Base-by-base conservation (phyloP, 169 alveolate genomes). In the Plasmodium falciparum region DNA sequence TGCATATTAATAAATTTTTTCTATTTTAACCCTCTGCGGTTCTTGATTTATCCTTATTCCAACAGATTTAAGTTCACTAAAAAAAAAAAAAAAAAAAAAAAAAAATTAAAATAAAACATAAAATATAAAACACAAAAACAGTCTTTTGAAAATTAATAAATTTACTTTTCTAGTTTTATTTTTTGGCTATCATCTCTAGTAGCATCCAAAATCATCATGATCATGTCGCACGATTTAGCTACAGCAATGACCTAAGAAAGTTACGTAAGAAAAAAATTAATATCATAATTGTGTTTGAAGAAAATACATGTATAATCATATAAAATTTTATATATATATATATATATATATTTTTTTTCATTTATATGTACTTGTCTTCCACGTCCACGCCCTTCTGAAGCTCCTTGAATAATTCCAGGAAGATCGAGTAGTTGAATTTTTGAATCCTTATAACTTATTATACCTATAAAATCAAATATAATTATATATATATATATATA, bases 361-460 rank as follows among this genome's bases (percentile, higher is more conserved):
- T 61, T 3, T 13, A 20, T 83, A 12, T 62, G 54, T 50, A 83
- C 99, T 91, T 98, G 98, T 88, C 97, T 95, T 86, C 99, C 99
- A 73, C 99, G 93, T 78, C 99, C 99, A 93, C 98, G 98, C 54
- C 99, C 99, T 74, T 98, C 99, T 95, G 98, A 97, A 59, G 99
- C 99, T 13, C 99, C 99, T 90, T 96, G 97, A 71, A 93, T 93
- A 78, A 92, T 93, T 74, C 99, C 99, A 15, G 99, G 99, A 33
- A 98, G 95, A 94, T 98, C 99, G 12, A 98, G 96, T 70, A 98
- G 93, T 94, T 98, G 98, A 43, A 98, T 96, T 93, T 97, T 97
- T 7, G 99, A 98, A 15, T 99, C 99, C 88, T 97, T 97, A 86
- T 96, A 94, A 43, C 86, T 86, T 67, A 96, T 76, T 15, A 93